Evolutionary conservation across 345 rosid species (phyloP), one percentile per base, ranked within the genome.

Genomic region (Populus deltoides): DNA sequence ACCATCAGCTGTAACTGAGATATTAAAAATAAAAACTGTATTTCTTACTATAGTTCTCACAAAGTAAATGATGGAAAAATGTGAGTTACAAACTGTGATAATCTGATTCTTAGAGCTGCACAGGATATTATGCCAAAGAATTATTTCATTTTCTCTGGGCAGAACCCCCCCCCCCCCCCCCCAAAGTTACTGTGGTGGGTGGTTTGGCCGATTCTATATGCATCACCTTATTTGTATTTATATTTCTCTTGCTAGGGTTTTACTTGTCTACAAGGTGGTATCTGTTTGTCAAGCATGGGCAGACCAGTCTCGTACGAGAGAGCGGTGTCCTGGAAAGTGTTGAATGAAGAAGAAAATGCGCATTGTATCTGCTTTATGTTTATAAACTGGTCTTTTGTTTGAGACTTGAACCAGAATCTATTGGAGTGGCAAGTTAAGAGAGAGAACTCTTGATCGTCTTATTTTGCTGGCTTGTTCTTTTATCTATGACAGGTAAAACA

Each of bases 271-370:
- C 97, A 90, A 85, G 94, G 97, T 0, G 97, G 99, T 29, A 92
- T 96, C 75, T 96, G 99, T 65, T 85, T 96, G 78, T 96, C 99
- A 27, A 96, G 98, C 93, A 96, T 96, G 99, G 97, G 97, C 31
- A 88, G 99, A 74, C 99, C 99, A 0, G 97, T 93, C 66, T 96
- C 98, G 1, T 96, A 90, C 1, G 99, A 93, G 82, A 89, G 97
- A 80, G 99, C 98, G 24, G 98, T 96, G 82, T 97, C 99, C 33
- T 96, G 98, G 98, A 96, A 93, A 86, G 99, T 93, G 82, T 78
- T 93, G 79, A 92, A 96, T 81, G 98, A 96, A 81, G 99, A 93
- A 75, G 98, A 96, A 76, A 93, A 76, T 80, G 94, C 97, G 66
- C 99, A 96, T 78, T 96, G 99, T 88, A 86, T 92, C 90, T 92